phyloP scores from a whole-genome alignment of 352 stramenopile genomes.

The Phytophthora litchii region DNA sequence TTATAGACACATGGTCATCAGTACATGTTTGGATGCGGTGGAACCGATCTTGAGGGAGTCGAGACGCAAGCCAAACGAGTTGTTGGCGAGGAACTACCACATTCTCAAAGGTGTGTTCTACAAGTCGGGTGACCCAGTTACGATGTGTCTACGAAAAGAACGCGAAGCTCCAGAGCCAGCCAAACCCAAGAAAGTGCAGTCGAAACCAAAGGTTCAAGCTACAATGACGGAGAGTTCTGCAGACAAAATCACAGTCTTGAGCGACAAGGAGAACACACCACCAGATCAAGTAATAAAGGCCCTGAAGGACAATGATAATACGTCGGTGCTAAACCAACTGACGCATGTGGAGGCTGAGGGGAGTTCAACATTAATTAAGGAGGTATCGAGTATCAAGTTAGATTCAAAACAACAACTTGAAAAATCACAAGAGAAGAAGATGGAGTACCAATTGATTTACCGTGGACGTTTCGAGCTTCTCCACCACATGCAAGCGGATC shows the following conservation, averaged over 20 bases:
- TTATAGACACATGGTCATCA: slow-evolving; percentile 89
- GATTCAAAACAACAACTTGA: slow-evolving; percentile 1
- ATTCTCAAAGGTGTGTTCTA: slow-evolving; percentile 89
- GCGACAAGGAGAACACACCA: slow-evolving; percentile 20
- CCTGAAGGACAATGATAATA: slow-evolving; percentile 3
- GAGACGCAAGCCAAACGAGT: slow-evolving; percentile 17
- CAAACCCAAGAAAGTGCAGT: slow-evolving; percentile 8
- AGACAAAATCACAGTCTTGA: slow-evolving; percentile 11
- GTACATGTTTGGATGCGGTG: slow-evolving; percentile 87
- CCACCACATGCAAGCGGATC: slow-evolving; percentile 73
- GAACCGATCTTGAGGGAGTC: slow-evolving; percentile 62
- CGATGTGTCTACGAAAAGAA: slow-evolving; percentile 67
- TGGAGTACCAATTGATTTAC: slow-evolving; percentile 70
- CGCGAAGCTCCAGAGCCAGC: slow-evolving; percentile 8
- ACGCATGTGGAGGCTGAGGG: slow-evolving; percentile 28
- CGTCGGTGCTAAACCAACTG: slow-evolving; percentile 16
- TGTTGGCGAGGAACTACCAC: slow-evolving; percentile 63
- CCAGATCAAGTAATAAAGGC: slow-evolving; percentile 4
- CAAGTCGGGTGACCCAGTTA: slow-evolving; percentile 81
- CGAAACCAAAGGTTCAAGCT: neutral
- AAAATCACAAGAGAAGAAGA: slow-evolving; percentile 33
- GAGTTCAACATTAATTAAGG: slow-evolving; percentile 19
- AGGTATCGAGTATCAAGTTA: slow-evolving; percentile 25
- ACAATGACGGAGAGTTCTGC: neutral
- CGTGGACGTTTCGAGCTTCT: slow-evolving; percentile 73